Conservation (phyloP, 495 filamentous ascomycete species). For the Aspergillus funiculosus region DNA sequence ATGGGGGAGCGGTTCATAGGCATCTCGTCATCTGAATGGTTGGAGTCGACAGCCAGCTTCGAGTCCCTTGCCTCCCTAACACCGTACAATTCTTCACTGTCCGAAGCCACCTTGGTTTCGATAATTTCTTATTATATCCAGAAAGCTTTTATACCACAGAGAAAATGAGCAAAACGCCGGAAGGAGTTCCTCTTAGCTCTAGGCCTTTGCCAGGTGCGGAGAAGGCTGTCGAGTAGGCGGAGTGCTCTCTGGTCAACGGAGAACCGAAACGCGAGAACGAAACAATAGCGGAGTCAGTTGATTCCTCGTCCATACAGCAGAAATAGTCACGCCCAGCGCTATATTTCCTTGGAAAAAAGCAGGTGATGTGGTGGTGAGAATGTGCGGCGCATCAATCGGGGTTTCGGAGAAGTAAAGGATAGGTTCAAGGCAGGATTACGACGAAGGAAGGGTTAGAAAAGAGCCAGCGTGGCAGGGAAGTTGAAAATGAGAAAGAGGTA, state of each 20-base stretch:
- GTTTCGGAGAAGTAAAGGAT: too few relatives aligned
- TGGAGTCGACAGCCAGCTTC: slow-evolving; percentile 25
- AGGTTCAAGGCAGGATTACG: too few relatives aligned
- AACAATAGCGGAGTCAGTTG: neutral
- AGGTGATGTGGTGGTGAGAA: neutral
- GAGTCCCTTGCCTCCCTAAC: slow-evolving; percentile 12
- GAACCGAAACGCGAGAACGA: slow-evolving; percentile 5
- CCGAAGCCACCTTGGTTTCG: slow-evolving; percentile 21
- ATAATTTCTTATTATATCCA: slow-evolving; percentile 1
- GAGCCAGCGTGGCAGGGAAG: too few relatives aligned
- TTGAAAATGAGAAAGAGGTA: too few relatives aligned
- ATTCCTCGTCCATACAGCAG: slow-evolving; percentile 3
- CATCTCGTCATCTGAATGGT: slow-evolving; percentile 43
- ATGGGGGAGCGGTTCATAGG: slow-evolving; percentile 40
- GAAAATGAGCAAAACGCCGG: slow-evolving; percentile 3
- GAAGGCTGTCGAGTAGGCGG: neutral
- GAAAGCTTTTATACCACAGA: neutral
- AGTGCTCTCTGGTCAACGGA: slow-evolving; percentile 5
- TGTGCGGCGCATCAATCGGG: slow-evolving; percentile 8
- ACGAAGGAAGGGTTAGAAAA: too few relatives aligned
- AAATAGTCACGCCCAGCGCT: neutral
- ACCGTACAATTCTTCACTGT: slow-evolving; percentile 13
- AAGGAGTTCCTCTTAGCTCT: neutral
- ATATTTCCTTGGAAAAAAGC: neutral
- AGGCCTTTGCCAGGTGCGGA: neutral